These are phyloP conservation scores for Rhamnella rubrinervis DNA, from an alignment of 331 rosid species.

Conservation along the genomic window DNA sequence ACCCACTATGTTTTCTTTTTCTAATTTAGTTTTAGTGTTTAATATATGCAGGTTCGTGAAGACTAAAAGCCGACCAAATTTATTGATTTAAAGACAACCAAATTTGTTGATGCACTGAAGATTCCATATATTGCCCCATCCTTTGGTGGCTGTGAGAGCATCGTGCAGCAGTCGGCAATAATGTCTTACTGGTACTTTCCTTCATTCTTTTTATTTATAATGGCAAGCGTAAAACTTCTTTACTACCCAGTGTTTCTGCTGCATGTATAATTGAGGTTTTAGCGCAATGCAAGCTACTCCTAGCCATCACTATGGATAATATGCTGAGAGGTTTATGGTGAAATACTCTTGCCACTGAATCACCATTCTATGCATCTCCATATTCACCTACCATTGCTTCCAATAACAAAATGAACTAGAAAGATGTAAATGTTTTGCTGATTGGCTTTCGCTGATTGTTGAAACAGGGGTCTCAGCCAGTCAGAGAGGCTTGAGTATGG, in stretches of 20 bases:
- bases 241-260: neutral
- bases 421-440: slow-evolving; percentile 14
- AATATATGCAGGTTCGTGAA: slow-evolving; percentile 64
- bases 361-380: slow-evolving; percentile 91
- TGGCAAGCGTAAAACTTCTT: no score
- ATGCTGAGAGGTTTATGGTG: neutral
- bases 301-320: neutral
- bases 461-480: slow-evolving; percentile 75
- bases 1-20: neutral
- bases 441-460: slow-evolving; percentile 10
- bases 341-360: slow-evolving; percentile 91
- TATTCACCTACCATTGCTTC: slow-evolving; percentile 55
- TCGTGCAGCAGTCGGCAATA: slow-evolving; percentile 90
- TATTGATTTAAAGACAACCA: neutral
- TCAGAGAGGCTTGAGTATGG: slow-evolving; percentile 69
- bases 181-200: slow-evolving; percentile 79
- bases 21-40: slow-evolving; percentile 1
- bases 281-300: neutral
- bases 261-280: neutral
- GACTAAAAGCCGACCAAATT: slow-evolving; percentile 44
- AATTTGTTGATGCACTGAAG: slow-evolving; percentile 74
- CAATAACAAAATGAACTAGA: slow-evolving; percentile 29
- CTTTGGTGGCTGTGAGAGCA: slow-evolving; percentile 93
- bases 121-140: slow-evolving; percentile 93
- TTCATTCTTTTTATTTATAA: neutral